A percentile compares a stretch with the other conserved stretches of the same genome.
Conservation (phyloP, 176 grass and related monocot species). For the sorghum (Sorghum bicolor) region DNA sequence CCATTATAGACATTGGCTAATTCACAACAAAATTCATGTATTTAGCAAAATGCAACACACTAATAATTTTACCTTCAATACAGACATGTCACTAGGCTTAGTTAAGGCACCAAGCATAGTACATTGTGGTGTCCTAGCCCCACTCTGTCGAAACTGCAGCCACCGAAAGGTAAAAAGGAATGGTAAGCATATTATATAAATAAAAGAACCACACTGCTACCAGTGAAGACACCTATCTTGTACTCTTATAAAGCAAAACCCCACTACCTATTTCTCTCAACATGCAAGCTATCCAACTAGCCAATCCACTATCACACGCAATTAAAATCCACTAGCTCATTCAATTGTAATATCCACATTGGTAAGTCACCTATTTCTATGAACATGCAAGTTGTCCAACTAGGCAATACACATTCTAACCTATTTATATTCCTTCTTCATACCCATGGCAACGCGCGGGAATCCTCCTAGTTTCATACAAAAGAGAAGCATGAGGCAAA, state of each 20-base stretch:
- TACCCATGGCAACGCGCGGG: no score
- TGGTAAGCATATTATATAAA: constrained; percentile 10
- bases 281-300: no score
- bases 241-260: no score
- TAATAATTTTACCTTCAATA: constrained; percentile 57
- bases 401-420: no score
- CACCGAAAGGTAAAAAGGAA: constrained; percentile 21
- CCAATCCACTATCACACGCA: no score
- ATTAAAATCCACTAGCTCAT: no score
- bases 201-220: background rate
- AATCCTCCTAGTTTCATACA: no score
- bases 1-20: background rate
- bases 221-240: background rate
- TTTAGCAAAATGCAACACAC: background rate
- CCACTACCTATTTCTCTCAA: no score
- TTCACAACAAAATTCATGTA: background rate
- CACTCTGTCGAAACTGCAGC: constrained; percentile 69
- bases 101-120: constrained; percentile 72
- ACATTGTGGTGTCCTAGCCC: constrained; percentile 85
- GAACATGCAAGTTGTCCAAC: no score
- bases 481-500: background rate
- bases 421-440: no score
- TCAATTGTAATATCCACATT: no score
- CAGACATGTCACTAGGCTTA: constrained; percentile 61
- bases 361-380: no score